Evolutionary conservation across 129 eudicot genomes (phyloP).

Genomic region (Helianthus tuberosus): DNA sequence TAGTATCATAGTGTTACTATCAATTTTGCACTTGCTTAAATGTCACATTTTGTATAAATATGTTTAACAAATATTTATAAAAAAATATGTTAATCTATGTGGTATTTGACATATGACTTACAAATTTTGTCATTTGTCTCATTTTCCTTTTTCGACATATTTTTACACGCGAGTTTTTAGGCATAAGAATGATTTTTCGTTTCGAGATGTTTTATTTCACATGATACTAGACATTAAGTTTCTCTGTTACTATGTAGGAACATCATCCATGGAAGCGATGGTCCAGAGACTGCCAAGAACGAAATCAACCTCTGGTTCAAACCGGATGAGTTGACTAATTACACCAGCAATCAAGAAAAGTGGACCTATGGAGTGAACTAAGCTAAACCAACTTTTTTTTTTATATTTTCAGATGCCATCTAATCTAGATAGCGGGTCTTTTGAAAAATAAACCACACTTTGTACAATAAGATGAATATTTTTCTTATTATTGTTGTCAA

Average conservation of each 20-base stretch:
- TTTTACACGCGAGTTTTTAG: not conserved
- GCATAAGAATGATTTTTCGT: not conserved
- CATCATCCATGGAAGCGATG: slow-evolving; percentile 97
- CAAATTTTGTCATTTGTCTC: not conserved
- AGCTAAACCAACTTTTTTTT: not conserved
- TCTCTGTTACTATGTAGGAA: slow-evolving; percentile 47
- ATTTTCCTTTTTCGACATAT: not conserved
- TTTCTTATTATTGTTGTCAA: not conserved
- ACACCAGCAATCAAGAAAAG: slow-evolving; percentile 85
- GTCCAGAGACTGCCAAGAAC: slow-evolving; percentile 98
- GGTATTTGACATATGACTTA: not conserved
- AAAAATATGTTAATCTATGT: not conserved
- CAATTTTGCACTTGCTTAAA: not conserved
- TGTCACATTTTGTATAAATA: not conserved
- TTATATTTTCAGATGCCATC: slow-evolving; percentile 2
- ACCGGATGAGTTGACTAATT: slow-evolving; percentile 85
- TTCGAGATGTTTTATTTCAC: not conserved
- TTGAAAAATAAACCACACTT: not conserved
- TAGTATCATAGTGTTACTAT: not conserved
- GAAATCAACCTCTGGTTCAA: slow-evolving; percentile 95
- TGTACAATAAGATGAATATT: slow-evolving; percentile 4
- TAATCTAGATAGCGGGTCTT: not conserved
- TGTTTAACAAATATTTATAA: not conserved
- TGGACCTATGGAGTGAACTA: slow-evolving; percentile 85
- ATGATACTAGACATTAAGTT: not conserved